Base-by-base conservation (phyloP, 495 filamentous ascomycete genomes). In the Friedmanniomyces simplex region DNA sequence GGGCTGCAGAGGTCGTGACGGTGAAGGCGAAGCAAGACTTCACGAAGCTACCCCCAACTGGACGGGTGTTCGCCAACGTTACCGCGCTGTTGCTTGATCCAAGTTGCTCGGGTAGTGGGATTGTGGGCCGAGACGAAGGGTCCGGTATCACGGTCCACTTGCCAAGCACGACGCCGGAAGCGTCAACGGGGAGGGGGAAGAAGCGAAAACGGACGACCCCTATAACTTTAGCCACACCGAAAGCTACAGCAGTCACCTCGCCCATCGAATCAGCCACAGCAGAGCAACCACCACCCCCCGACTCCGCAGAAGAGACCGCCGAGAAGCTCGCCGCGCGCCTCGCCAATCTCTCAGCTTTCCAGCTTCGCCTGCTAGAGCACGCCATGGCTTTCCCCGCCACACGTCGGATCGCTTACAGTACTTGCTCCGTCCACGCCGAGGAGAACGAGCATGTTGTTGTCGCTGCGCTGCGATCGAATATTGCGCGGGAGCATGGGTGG, bases 61-160 rank as follows among this genome's bases (percentile, higher is more conserved):
- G 77, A 43, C 43, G 63, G 1, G 73, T 71, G 7, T 79, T 82
- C 58, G 67, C 68, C 11, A 72, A 79, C 12, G 87, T 96, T 5
- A 78, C 80, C 0, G 84, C 84, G 13, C 69, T 98, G 24, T 72
- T 98, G 3, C 79, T 98, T 0, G 94, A 98, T 68, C 93, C 93
- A 0, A 91, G 86, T 62, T 98, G 93, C 64, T 95, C 89, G 0
- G 93, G 93, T 0, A 95, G 88, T 66, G 93, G 93, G 0, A 98
- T 98, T 24, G 82, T 96, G 10, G 88, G 89, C 5, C 79, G 93
- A 12, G 86, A 95, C 39, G 88, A 90, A 53, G 75, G 67, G 11
- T 25, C 37, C 54, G 69, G 50, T 20, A 77, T 75, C 62, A 80
- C 80, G 56, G 66, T 89, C 12, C 74, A 80, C 52, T 68, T 78